Conservation (phyloP, 768 basidiomycete species). For the Leccinum obscurum region DNA sequence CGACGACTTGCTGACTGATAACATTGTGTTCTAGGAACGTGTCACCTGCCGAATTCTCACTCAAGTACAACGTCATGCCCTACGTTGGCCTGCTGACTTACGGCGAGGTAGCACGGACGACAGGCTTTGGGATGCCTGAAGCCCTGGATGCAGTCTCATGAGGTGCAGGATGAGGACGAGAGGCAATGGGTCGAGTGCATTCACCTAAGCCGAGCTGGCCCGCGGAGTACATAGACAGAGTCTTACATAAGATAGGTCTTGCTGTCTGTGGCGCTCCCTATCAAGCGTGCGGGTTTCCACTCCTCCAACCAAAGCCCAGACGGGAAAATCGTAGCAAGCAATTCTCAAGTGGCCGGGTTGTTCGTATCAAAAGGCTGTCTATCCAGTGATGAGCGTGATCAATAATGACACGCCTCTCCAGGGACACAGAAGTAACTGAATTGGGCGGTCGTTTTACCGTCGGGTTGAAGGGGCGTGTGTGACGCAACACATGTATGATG, state of each 20-base stretch:
- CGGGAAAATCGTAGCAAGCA: slow-evolving; percentile 1
- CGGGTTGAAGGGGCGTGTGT: background rate
- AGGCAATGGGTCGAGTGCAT: slow-evolving; percentile 1
- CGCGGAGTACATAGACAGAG: slow-evolving; percentile 16
- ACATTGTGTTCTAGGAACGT: slow-evolving; percentile 50
- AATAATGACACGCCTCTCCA: slow-evolving; percentile 11
- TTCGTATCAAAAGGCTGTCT: slow-evolving; percentile 26
- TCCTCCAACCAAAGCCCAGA: slow-evolving; percentile 2
- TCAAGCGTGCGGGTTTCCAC: slow-evolving; percentile 8
- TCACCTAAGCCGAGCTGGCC: slow-evolving; percentile 12
- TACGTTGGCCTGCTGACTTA: slow-evolving; percentile 79
- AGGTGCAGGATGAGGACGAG: background rate
- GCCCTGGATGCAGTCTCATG: slow-evolving; percentile 34
- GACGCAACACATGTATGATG: background rate
- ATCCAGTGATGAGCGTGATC: slow-evolving; percentile 12
- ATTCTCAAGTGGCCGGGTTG: slow-evolving; percentile 3
- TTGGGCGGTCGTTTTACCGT: slow-evolving; percentile 4
- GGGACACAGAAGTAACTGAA: slow-evolving; percentile 11
- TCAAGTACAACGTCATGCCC: slow-evolving; percentile 92
- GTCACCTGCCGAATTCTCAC: slow-evolving; percentile 62
- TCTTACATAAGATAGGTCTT: slow-evolving; percentile 19
- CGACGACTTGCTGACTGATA: slow-evolving; percentile 18
- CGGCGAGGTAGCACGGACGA: slow-evolving; percentile 64
- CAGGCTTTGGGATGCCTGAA: slow-evolving; percentile 37
- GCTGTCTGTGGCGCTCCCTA: slow-evolving; percentile 15